These are phyloP conservation scores for Coemansia sp. DNA, from an alignment of 192 early-diverging fungal genomes.

Conservation along the genomic window DNA sequence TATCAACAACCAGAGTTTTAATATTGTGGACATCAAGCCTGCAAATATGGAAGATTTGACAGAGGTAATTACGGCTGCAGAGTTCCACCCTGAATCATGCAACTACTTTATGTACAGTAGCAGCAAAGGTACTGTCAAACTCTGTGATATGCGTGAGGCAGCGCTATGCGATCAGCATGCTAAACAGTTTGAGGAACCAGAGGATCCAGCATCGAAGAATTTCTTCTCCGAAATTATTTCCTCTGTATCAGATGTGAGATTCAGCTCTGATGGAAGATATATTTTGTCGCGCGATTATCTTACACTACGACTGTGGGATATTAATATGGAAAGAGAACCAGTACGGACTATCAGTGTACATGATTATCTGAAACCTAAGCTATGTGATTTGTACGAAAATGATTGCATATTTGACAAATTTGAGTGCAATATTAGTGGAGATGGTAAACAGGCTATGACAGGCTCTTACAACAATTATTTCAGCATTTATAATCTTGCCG, in stretches of 20 bases:
- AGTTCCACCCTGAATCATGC: conserved; percentile 95
- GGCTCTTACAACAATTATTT: conserved; percentile 99
- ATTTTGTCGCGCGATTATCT: conserved; percentile 97
- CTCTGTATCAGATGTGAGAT: conserved; percentile 96
- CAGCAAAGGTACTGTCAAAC: conserved; percentile 96
- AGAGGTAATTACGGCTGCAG: conserved; percentile 97
- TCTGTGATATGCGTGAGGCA: conserved; percentile 93
- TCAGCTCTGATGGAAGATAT: conserved; percentile 93
- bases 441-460: conserved; percentile 90
- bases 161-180: conserved; percentile 94
- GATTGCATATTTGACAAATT: conserved; percentile 99
- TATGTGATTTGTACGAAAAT: conserved; percentile 99
- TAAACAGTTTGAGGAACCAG: conserved; percentile 93
- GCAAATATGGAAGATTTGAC: conserved; percentile 99
- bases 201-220: conserved; percentile 93
- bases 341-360: conserved; percentile 96
- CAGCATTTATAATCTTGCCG: conserved; percentile 87
- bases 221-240: conserved; percentile 99
- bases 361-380: conserved; percentile 89
- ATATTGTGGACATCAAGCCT: conserved; percentile 99
- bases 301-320: conserved; percentile 98
- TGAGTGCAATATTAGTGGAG: conserved; percentile 95
- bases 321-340: conserved; percentile 94
- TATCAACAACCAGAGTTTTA: conserved; percentile 98
- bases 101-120: conserved; percentile 98